A percentile compares a stretch with the other conserved stretches of the same genome.
Evolutionary conservation across 805 yeast species (phyloP).

Genomic region (Huiozyma naganishii): DNA sequence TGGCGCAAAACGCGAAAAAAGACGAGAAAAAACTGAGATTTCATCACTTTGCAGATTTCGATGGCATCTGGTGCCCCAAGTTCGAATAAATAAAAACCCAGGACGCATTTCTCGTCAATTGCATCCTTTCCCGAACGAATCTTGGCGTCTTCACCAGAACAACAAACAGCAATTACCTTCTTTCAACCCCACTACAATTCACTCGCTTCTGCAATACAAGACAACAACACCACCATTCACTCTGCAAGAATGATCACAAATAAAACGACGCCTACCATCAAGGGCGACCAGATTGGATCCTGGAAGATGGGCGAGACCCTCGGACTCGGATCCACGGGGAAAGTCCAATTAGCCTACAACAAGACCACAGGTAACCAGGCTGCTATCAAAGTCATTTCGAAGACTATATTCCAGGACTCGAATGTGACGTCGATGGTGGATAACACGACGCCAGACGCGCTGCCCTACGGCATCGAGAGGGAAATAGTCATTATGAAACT

Average conservation of each 20-base stretch:
- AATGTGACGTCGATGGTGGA: neutral
- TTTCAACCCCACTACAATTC: too few species aligned
- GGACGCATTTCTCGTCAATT: too few species aligned
- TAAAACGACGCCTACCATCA: constrained; percentile 14
- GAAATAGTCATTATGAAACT: constrained; percentile 81
- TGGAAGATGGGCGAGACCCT: constrained; percentile 93
- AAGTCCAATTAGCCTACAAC: constrained; percentile 87
- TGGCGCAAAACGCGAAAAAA: too few species aligned
- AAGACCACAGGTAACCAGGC: constrained; percentile 78
- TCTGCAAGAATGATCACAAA: constrained; percentile 3
- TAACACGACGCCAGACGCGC: constrained; percentile 38
- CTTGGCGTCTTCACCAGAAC: too few species aligned
- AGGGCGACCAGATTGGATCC: constrained; percentile 61
- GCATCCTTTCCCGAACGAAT: too few species aligned
- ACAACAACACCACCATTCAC: too few species aligned
- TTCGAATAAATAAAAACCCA: too few species aligned
- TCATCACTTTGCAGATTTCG: too few species aligned
- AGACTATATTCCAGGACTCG: constrained; percentile 42
- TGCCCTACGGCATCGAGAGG: constrained; percentile 78
- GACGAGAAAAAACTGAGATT: too few species aligned
- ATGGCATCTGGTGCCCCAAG: too few species aligned
- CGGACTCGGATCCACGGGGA: constrained; percentile 94
- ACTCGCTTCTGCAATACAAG: too few species aligned
- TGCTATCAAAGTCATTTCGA: constrained; percentile 93
- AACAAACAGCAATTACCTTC: too few species aligned